Conservation (phyloP, 2,329 filamentous ascomycete species). For the Calonectria pseudoturangicola region DNA sequence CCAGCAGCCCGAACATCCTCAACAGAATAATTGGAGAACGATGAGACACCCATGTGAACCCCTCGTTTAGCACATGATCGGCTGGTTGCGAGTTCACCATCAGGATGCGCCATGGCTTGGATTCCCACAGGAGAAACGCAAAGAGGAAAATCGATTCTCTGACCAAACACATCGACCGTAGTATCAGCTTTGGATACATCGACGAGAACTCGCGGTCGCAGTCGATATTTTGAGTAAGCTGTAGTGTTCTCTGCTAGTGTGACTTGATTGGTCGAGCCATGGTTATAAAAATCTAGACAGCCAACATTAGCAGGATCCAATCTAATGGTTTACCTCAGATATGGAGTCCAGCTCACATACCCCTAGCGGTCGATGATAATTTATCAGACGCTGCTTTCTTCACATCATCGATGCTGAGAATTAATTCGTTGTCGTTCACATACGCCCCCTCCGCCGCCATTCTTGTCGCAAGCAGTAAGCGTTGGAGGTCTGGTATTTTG, state of each 20-base stretch:
- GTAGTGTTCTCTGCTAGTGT: constrained; percentile 24
- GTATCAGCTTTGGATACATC: constrained; percentile 35
- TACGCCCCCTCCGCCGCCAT: neutral
- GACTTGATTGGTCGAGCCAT: constrained; percentile 25
- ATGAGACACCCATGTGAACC: constrained; percentile 69
- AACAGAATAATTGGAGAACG: constrained; percentile 55
- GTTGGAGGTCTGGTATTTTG: neutral
- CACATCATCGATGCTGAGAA: constrained; percentile 24
- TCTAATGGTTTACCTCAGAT: no score
- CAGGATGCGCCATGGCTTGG: constrained; percentile 70
- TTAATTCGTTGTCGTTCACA: neutral
- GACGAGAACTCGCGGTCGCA: constrained; percentile 30
- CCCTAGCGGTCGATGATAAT: neutral
- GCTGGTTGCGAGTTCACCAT: constrained; percentile 68
- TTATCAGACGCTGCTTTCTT: constrained; percentile 3
- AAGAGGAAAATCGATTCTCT: constrained; percentile 65
- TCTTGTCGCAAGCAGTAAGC: neutral
- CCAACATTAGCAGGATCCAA: no score
- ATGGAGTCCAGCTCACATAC: neutral
- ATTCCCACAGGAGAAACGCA: constrained; percentile 72
- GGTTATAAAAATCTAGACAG: constrained; percentile 27
- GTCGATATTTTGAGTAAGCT: constrained; percentile 25
- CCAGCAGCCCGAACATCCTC: constrained; percentile 22
- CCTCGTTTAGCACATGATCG: constrained; percentile 63
- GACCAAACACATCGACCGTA: constrained; percentile 6